Evolutionary conservation across 1,139 yeast species (phyloP), one percentile per base, ranked within the genome.

Genomic region (Insectozyma bohioensis): DNA sequence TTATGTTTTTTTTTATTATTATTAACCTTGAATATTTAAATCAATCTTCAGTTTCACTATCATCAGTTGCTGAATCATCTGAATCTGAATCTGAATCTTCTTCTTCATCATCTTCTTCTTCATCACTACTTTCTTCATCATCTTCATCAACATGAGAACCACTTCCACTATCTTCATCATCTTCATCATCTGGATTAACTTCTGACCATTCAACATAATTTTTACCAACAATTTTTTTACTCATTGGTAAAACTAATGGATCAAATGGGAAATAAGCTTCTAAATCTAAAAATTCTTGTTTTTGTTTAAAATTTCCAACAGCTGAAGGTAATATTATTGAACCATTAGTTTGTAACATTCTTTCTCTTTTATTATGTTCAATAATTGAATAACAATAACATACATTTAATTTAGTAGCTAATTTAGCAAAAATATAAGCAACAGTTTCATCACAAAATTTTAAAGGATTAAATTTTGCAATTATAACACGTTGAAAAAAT

Each of bases 241-340:
- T 74, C 14, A 59, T 60, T 28, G 82, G 85, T 43, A 92, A 70
- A 32, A 85, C 78, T 43, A 92, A 62, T 1, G 98, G 98, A 63
- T 92, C 98, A 56, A 86, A 92, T 9, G 98, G 98, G 60, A 92
- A 92, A 56, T 87, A 92, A 10, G 94, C 90, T 54, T 88, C 96
- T 35, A 88, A 65, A 53, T 87, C 95, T 45, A 85, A 75, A 53
- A 86, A 87, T 51, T 88, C 96, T 53, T 85, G 92, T 50, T 76
- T 75, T 41, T 62, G 74, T 35, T 55, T 66, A 42, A 78, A 74
- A 28, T 64, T 63, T 1, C 67, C 63, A 18, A 60, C 57, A 0
- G 65, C 50, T 3, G 64, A 53, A 20, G 65, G 66, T 35, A 57
- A 48, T 4, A 37, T 34, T 6, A 48, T 37, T 9, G 46, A 34